A percentile compares a stretch with the other conserved stretches of the same genome.
Evolutionary conservation across 2,329 filamentous ascomycete genomes (phyloP).

Genomic region (Neonectria sp.): DNA sequence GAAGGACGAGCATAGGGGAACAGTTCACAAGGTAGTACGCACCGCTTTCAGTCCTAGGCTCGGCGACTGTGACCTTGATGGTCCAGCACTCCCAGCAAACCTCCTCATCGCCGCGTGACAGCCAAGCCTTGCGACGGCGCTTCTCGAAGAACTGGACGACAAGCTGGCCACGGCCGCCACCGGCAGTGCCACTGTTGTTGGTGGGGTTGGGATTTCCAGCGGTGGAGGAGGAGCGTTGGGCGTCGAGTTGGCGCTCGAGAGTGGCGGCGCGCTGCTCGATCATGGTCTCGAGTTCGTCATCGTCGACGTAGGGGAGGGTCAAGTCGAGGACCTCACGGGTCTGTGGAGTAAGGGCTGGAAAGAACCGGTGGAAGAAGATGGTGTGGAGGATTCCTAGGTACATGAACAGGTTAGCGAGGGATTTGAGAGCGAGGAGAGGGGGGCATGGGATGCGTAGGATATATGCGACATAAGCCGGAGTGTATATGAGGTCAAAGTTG

Average conservation of each 20-base stretch:
- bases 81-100: slow-evolving; percentile 98
- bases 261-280: slow-evolving; percentile 90
- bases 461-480: background rate
- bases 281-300: slow-evolving; percentile 91
- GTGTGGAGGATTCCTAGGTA: slow-evolving; percentile 87
- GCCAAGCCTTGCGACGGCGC: slow-evolving; percentile 84
- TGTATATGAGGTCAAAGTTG: slow-evolving; percentile 5
- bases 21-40: slow-evolving; percentile 51
- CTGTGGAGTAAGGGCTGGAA: slow-evolving; percentile 85
- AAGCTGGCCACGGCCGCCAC: slow-evolving; percentile 82
- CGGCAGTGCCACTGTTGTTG: slow-evolving; percentile 53
- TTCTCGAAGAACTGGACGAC: slow-evolving; percentile 96
- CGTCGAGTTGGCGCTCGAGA: slow-evolving; percentile 83
- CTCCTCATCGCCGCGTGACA: slow-evolving; percentile 88
- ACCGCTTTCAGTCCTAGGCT: slow-evolving; percentile 91
- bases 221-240: slow-evolving; percentile 63
- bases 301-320: slow-evolving; percentile 89
- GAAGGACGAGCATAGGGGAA: background rate
- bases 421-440: background rate
- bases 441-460: background rate
- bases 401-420: background rate
- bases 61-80: slow-evolving; percentile 92
- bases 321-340: slow-evolving; percentile 93
- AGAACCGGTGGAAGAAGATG: slow-evolving; percentile 99
- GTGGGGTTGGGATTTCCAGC: slow-evolving; percentile 36